Base-by-base conservation (phyloP, 805 yeast species). In the Jamesozyma hellenica region DNA sequence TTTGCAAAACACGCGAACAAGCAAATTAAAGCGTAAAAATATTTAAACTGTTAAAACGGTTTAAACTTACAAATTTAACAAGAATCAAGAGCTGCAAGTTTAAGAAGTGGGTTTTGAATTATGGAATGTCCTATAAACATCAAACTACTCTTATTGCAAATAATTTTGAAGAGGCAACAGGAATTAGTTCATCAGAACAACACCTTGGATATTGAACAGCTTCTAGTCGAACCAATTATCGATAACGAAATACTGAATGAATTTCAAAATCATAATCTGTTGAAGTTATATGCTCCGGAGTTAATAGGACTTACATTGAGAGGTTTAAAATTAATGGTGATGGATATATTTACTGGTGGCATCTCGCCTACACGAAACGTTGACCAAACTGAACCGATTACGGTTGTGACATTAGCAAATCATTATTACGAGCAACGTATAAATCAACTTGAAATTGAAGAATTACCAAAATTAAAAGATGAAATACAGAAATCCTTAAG, bases 161-260 rank as follows among this genome's bases (percentile, higher is more conserved):
- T 55, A 3, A 32, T 50, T 8, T 41, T 60, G 13, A 49, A 50
- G 19, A 47, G 60, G 7, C 64, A 60, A 32, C 58, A 58, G 36
- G 35, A 30, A 15, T 35, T 57, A 18, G 42, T 47, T 5, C 55
- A 52, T 29, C 41, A 37, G 7, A 50, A 50, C 27, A 47, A 48
- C 29, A 38, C 50, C 2, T 21, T 48, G 14, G 35, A 48, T 14
- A 32, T 50, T 14, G 41, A 47, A 1, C 35, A 44, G 25, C 40
- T 57, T 13, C 31, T 55, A 18, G 15, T 11, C 12, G 52, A 55
- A 1, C 64, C 64, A 2, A 38, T 55, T 11, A 43, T 60, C 2
- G 62, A 60, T 39, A 44, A 43, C 17, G 44, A 40, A 4, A 38
- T 49, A 1, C 34, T 57, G 5, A 28, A 38, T 4, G 41, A 45